Conservation (phyloP, 2,329 filamentous ascomycete species). For the Fusarium musae region DNA sequence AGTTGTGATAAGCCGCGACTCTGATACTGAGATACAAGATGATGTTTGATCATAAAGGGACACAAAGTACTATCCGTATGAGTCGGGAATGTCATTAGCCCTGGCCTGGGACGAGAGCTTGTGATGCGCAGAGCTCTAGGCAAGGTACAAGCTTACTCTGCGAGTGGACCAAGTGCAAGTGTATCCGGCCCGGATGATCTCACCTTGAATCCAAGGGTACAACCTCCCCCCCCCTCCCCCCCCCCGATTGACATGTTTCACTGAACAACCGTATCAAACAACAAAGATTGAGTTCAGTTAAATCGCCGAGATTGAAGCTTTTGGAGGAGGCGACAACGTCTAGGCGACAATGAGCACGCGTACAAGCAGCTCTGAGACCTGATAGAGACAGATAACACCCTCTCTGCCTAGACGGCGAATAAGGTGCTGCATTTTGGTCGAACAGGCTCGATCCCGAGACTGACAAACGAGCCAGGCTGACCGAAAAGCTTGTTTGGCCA, state of each 20-base stretch:
- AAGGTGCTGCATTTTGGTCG: background rate
- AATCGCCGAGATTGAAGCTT: background rate
- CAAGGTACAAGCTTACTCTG: constrained; percentile 11
- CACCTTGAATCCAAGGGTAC: background rate
- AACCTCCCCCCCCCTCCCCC: too few relatives aligned
- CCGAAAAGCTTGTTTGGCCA: constrained; percentile 17
- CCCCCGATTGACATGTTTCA: constrained; percentile 2
- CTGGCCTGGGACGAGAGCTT: constrained; percentile 3
- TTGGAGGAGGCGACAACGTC: background rate
- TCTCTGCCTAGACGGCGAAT: constrained; percentile 6
- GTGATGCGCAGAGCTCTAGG: constrained; percentile 22
- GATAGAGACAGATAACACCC: background rate
- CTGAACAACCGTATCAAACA: background rate
- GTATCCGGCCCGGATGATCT: constrained; percentile 14
- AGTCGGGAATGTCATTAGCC: background rate
- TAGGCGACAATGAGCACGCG: constrained; percentile 24
- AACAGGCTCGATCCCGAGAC: background rate
- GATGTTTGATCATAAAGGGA: constrained; percentile 2
- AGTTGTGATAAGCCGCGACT: background rate
- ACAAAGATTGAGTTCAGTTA: background rate
- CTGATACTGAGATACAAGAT: background rate
- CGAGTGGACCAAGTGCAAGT: constrained; percentile 17
- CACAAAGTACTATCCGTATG: background rate
- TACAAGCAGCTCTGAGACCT: constrained; percentile 4
- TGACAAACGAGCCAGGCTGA: constrained; percentile 15